Evolutionary conservation across 768 basidiomycete genomes (phyloP).

Genomic region (Russula virescens): DNA sequence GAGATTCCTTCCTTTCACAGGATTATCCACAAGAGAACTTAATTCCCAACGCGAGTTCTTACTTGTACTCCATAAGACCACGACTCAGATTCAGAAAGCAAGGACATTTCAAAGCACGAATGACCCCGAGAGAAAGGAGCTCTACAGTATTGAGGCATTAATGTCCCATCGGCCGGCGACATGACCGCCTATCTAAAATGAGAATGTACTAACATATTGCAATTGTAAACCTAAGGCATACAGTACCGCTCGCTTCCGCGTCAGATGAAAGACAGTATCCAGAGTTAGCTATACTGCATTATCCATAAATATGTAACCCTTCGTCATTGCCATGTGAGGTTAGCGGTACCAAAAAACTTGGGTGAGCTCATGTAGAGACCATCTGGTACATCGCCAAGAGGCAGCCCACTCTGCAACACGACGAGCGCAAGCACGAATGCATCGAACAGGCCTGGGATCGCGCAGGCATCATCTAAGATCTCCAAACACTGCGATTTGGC

Average conservation of each 20-base stretch:
- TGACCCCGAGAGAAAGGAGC: background rate
- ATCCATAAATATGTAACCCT: background rate
- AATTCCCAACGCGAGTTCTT: background rate
- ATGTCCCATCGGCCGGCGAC: conserved; percentile 6
- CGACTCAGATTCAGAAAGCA: no score
- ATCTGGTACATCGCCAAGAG: conserved; percentile 13
- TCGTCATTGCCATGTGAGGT: background rate
- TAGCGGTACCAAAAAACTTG: background rate
- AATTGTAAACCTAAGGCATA: background rate
- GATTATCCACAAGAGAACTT: background rate
- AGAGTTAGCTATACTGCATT: background rate
- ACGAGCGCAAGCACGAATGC: conserved; percentile 17
- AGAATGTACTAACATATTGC: background rate
- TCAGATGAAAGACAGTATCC: background rate
- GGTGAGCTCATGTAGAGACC: conserved; percentile 4
- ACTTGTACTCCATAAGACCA: background rate
- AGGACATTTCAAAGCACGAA: no score
- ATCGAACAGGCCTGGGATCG: conserved; percentile 11
- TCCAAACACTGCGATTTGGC: conserved; percentile 10
- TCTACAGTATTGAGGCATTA: conserved; percentile 5
- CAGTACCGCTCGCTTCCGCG: background rate
- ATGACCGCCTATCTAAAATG: conserved; percentile 5
- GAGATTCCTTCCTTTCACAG: background rate
- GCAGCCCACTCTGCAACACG: conserved; percentile 11
- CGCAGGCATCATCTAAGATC: conserved; percentile 10